Conservation (phyloP, 1,284 basidiomycete species). For the Bondarzewia mesenterica region DNA sequence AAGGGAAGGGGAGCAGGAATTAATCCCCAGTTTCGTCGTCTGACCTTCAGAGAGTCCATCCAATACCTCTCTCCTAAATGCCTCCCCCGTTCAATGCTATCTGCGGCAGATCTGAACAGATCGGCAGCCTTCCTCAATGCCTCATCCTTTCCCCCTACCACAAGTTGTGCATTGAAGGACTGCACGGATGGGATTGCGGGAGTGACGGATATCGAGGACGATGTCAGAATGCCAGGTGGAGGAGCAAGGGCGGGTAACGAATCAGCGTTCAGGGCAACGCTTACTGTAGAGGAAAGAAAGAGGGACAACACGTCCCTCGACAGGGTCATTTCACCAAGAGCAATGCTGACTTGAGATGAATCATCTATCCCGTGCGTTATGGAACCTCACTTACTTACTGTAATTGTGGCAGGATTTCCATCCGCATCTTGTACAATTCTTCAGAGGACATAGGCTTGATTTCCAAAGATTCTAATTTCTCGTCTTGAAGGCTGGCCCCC, state of each 20-base stretch:
- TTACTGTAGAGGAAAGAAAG: conserved; percentile 33
- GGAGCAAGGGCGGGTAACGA: conserved; percentile 15
- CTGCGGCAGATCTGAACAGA: conserved; percentile 61
- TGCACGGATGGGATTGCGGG: conserved; percentile 59
- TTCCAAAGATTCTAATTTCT: conserved; percentile 13
- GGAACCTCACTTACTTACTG: too few relatives aligned
- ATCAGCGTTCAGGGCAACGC: conserved; percentile 6
- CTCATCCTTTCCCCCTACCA: conserved; percentile 70
- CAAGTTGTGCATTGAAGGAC: conserved; percentile 66
- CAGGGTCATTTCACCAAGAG: conserved; percentile 69
- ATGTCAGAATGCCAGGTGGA: conserved; percentile 40
- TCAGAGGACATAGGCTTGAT: conserved; percentile 57
- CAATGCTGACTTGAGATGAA: conserved; percentile 39
- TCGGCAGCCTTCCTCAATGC: conserved; percentile 63
- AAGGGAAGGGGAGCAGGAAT: conserved; percentile 67
- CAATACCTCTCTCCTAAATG: conserved; percentile 63
- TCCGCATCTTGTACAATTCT: conserved; percentile 63
- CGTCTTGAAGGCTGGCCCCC: conserved; percentile 18
- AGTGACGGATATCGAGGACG: conserved; percentile 58
- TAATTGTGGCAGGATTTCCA: conserved; percentile 60
- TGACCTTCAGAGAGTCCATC: conserved; percentile 68
- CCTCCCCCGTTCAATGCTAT: conserved; percentile 56
- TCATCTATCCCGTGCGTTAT: too few relatives aligned
- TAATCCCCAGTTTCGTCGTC: conserved; percentile 68
- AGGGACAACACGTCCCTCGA: conserved; percentile 58